Base-by-base conservation (phyloP, 108 stramenopile species). In the Pseudonitzschia multiseries region DNA sequence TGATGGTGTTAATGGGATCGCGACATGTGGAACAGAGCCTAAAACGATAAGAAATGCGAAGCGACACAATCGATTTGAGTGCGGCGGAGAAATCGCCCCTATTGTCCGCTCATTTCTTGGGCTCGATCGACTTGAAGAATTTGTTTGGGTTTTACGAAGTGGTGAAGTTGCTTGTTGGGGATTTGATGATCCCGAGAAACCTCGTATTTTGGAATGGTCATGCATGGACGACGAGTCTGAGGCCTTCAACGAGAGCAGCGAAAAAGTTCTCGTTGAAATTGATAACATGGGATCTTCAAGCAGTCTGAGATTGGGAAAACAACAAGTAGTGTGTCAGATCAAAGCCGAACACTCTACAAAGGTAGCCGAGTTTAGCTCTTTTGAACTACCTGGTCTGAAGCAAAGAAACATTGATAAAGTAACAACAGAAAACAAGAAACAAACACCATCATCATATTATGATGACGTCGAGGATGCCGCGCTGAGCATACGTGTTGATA, bases 111-210 rank as follows among this genome's bases (percentile, higher is more conserved):
- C 82, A 6, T 75, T 83, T 53, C 59, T 81, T 22, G 84, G 81
- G 32, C 52, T 83, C 3, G 77, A 80, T 52, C 53, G 68, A 15
- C 48, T 74, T 24, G 79, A 91, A 57, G 86, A 83, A 43, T 90
- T 87, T 71, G 81, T 90, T 29, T 93, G 92, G 92, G 71, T 84
- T 14, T 57, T 93, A 8, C 40, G 56, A 28, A 66, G 76, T 22
- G 86, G 84, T 12, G 82, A 89, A n/a, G 81, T 81, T 32, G 73
- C 80, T 15, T 84, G 83, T n/a, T 93, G 90, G 68, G 92, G 92
- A 0, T 93, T 90, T 57, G 89, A 90, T 60, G 84, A 93, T 67
- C 92, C 92, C 8, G 89, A 90, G 52, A 84, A 85, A 33, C 75
- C 87, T n/a, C 92, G 89, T 62, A 71, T 89, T 43, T 69, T 93